Conservation (phyloP, 805 yeast genomes). For the Teunomyces kruisii region DNA sequence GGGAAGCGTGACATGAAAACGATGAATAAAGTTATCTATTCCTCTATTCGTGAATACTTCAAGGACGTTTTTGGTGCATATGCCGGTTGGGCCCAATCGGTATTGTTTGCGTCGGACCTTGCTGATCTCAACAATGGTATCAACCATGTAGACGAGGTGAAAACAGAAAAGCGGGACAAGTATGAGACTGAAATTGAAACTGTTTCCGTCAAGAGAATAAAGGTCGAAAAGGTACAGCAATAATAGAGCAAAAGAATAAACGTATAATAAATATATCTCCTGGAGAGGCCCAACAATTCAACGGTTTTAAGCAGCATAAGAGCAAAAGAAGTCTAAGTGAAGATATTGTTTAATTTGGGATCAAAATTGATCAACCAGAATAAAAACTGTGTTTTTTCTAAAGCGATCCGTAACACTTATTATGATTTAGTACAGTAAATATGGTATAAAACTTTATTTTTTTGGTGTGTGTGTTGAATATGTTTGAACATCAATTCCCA, state of each 20-base stretch:
- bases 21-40: conserved; percentile 53
- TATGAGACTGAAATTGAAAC: not conserved
- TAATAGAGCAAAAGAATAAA: not conserved
- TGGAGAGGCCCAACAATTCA: too few relatives aligned
- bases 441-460: too few relatives aligned
- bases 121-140: conserved; percentile 69
- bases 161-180: not conserved
- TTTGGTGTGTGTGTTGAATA: too few relatives aligned
- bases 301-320: too few relatives aligned
- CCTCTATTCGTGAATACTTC: conserved; percentile 58
- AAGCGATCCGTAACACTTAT: too few relatives aligned
- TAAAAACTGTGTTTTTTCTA: too few relatives aligned
- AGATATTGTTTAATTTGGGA: too few relatives aligned
- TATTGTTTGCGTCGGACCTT: conserved; percentile 83
- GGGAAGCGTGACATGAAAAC: conserved; percentile 41
- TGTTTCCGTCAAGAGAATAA: not conserved
- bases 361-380: too few relatives aligned
- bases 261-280: too few relatives aligned
- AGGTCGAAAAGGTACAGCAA: not conserved
- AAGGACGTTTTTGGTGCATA: conserved; percentile 77
- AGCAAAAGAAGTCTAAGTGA: too few relatives aligned
- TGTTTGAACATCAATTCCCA: too few relatives aligned
- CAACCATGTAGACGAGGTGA: conserved; percentile 23
- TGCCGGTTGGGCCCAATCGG: conserved; percentile 99
- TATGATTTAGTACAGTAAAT: too few relatives aligned